Evolutionary conservation across 1,284 basidiomycete genomes (phyloP).

Genomic region (Meira nashicola): DNA sequence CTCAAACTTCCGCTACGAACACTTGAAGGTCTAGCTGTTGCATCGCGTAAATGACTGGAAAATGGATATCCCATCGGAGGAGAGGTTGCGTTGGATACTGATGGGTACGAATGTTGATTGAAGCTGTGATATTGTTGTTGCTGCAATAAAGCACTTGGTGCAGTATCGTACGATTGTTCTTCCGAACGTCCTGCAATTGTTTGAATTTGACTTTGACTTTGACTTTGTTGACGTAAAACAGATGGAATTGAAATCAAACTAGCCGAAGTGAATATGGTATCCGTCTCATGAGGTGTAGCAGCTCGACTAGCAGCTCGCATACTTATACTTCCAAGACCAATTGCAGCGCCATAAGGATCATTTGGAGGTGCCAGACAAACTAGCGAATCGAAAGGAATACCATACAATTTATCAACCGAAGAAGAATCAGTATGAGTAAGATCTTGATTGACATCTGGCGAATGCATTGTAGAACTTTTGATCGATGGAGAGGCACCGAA

Average conservation of each 20-base stretch:
- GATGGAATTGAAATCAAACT: constrained; percentile 8
- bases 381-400: constrained; percentile 74
- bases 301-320: constrained; percentile 20
- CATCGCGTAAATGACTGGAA: constrained; percentile 12
- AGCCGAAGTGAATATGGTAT: constrained; percentile 6
- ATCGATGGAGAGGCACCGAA: background rate
- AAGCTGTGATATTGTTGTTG: too few relatives aligned
- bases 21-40: constrained; percentile 29
- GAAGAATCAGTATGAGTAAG: constrained; percentile 25
- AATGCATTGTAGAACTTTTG: background rate
- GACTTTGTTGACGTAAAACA: background rate
- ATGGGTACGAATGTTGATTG: too few relatives aligned
- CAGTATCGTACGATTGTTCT: background rate
- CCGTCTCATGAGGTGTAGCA: background rate
- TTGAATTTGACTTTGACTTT: background rate
- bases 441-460: background rate
- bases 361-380: constrained; percentile 72
- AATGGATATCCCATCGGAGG: constrained; percentile 10
- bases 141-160: background rate
- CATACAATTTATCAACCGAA: constrained; percentile 54
- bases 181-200: constrained; percentile 9
- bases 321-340: constrained; percentile 36
- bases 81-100: background rate
- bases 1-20: constrained; percentile 13
- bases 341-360: constrained; percentile 60